Percentiles rank a stretch among this genome's conserved stretches.
Conservation (phyloP, 192 early-diverging fungal species). For the Polychytrium aggregatum region DNA sequence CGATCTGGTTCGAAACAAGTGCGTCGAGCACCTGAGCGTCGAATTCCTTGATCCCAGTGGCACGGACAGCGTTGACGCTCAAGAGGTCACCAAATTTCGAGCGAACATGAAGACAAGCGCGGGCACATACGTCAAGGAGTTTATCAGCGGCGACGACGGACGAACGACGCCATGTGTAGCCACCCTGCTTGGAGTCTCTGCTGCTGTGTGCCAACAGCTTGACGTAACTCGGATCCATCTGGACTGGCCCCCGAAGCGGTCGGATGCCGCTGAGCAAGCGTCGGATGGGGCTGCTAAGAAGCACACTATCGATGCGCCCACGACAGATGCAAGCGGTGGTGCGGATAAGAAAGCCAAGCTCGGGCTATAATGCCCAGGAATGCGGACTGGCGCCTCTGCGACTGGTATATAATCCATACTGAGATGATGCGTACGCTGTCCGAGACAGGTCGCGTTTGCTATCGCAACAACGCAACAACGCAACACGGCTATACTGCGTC, state of each 20-base stretch:
- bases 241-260: constrained; percentile 69
- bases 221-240: constrained; percentile 81
- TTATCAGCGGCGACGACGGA: constrained; percentile 87
- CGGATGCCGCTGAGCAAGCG: too few species aligned
- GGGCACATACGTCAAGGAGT: constrained; percentile 91
- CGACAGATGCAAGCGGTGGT: neutral
- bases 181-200: constrained; percentile 46
- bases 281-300: neutral
- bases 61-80: neutral
- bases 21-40: constrained; percentile 20
- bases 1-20: constrained; percentile 32
- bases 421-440: too few species aligned
- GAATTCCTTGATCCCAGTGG: neutral
- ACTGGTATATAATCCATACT: too few species aligned
- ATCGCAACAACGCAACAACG: too few species aligned
- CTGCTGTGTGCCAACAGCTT: constrained; percentile 63
- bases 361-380: too few species aligned
- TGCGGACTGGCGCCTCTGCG: too few species aligned
- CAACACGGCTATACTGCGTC: too few species aligned
- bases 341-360: neutral
- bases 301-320: neutral
- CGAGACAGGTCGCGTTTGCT: too few species aligned
- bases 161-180: constrained; percentile 63
- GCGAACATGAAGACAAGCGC: constrained; percentile 71
- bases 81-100: constrained; percentile 14